Evolutionary conservation across 306 rosid species (phyloP), one percentile per base, ranked within the genome.

Genomic region (Senna tora): DNA sequence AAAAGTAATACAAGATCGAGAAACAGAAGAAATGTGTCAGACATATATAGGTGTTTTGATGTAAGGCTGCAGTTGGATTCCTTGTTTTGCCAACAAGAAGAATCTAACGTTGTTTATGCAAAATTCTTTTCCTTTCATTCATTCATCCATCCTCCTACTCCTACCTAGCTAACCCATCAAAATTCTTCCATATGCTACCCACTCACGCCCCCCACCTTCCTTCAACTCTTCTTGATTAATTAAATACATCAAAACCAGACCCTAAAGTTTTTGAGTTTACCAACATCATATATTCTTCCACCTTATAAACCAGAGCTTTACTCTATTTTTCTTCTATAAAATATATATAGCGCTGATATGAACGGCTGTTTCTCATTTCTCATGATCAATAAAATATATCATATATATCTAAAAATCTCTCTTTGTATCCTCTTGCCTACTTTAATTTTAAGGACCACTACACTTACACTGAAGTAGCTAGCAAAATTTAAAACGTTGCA

Each of bases 81-180:
- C 83, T 76, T 80, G 36, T 67, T 79, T 79, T 4, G 75, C 65
- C 62, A 78, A 57, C 82, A 71, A 57, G 32, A 65, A 78, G 86
- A 84, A 80, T 86, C 89, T 80, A 86, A 65, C 67, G 38, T 76
- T 73, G 77, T 78, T 53, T 79, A 60, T n/a, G 34, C 81, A 77
- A 80, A 82, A 82, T 82, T 82, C 71, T 82, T 81, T 55, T 56
- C 84, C 41, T 82, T 78, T 51, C 77, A 67, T 76, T 85, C 77
- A 61, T 74, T 69, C 21, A 12, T 17, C 39, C 50, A 76, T 88
- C 83, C 84, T 78, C 79, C 81, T n/a, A n/a, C n/a, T n/a, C n/a
- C n/a, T n/a, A n/a, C n/a, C n/a, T n/a, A n/a, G n/a, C 80, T 76
- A 56, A 79, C 73, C 67, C 80, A n/a, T n/a, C n/a, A 80, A 63